Evolutionary conservation across 805 yeast genomes (phyloP).

Genomic region (Pichia eremophila): DNA sequence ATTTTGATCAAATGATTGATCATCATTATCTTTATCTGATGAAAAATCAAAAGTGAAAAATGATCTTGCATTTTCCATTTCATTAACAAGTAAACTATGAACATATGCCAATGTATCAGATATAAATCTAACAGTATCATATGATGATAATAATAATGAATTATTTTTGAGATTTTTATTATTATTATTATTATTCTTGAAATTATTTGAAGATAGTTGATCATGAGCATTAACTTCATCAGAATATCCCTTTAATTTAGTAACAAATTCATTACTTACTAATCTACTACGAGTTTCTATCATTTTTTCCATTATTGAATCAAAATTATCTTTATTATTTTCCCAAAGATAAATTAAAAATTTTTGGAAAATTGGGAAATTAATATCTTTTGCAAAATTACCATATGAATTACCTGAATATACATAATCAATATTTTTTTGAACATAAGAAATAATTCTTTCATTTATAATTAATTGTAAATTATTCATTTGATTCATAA

Average conservation of each 20-base stretch:
- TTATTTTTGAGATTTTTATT: slow-evolving; percentile 27
- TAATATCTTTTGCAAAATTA: slow-evolving; percentile 12
- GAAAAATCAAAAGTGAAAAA: slow-evolving; percentile 39
- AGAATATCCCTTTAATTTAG: slow-evolving; percentile 38
- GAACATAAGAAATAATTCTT: slow-evolving; percentile 36
- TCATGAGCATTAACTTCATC: slow-evolving; percentile 9
- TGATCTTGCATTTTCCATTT: slow-evolving; percentile 62
- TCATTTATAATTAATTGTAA: slow-evolving; percentile 45
- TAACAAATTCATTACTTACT: slow-evolving; percentile 57
- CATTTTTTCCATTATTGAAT: slow-evolving; percentile 52
- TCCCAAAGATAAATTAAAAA: slow-evolving; percentile 22
- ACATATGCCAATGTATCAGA: slow-evolving; percentile 86
- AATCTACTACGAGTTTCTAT: slow-evolving; percentile 58
- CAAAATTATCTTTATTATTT: slow-evolving; percentile 41
- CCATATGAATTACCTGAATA: slow-evolving; percentile 15
- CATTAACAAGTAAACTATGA: slow-evolving; percentile 80
- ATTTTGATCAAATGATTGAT: neutral
- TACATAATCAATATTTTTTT: slow-evolving; percentile 21
- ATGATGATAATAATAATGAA: slow-evolving; percentile 47
- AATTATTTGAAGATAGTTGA: neutral
- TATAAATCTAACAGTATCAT: slow-evolving; percentile 72
- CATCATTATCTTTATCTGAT: slow-evolving; percentile 5
- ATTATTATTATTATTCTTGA: slow-evolving; percentile 1
- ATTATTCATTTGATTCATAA: slow-evolving; percentile 49
- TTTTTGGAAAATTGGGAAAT: slow-evolving; percentile 21